Percentiles rank a stretch among this genome's conserved stretches.
These are phyloP conservation scores for Ceratocystis albifundus DNA, from an alignment of 2,329 filamentous ascomycete genomes.

Conservation along the genomic window DNA sequence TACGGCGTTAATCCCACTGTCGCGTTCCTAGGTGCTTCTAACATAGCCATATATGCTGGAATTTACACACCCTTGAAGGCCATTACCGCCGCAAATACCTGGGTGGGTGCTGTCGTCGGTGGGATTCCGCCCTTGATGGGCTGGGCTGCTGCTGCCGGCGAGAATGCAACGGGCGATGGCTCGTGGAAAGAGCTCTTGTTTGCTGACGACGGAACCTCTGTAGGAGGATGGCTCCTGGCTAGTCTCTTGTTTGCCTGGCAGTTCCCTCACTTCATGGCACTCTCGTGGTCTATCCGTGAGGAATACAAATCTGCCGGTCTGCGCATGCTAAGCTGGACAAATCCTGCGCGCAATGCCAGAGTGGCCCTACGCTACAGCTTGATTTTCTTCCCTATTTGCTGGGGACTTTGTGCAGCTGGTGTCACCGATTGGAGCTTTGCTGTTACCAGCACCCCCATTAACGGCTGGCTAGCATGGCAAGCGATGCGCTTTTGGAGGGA, in stretches of 20 bases:
- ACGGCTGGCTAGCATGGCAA: slow-evolving; percentile 72
- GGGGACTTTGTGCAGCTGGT: slow-evolving; percentile 63
- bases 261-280: slow-evolving; percentile 93
- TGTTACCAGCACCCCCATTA: slow-evolving; percentile 66
- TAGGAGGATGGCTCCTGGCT: slow-evolving; percentile 82
- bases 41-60: slow-evolving; percentile 82
- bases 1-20: slow-evolving; percentile 91
- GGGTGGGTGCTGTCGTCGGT: slow-evolving; percentile 85
- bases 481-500: slow-evolving; percentile 70
- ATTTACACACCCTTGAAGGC: slow-evolving; percentile 90
- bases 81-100: slow-evolving; percentile 77
- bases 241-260: slow-evolving; percentile 87
- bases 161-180: slow-evolving; percentile 64
- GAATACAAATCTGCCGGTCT: slow-evolving; percentile 68
- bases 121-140: slow-evolving; percentile 95
- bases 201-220: slow-evolving; percentile 45
- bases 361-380: slow-evolving; percentile 82
- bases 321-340: slow-evolving; percentile 72
- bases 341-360: slow-evolving; percentile 71
- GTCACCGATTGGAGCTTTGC: slow-evolving; percentile 83
- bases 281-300: slow-evolving; percentile 77
- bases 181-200: slow-evolving; percentile 70
- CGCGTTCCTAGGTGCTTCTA: slow-evolving; percentile 68
- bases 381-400: slow-evolving; percentile 74
- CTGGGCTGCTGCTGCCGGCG: slow-evolving; percentile 88